Evolutionary conservation across 2,329 filamentous ascomycete species (phyloP).

Genomic region (Hymenoscyphus albidus): DNA sequence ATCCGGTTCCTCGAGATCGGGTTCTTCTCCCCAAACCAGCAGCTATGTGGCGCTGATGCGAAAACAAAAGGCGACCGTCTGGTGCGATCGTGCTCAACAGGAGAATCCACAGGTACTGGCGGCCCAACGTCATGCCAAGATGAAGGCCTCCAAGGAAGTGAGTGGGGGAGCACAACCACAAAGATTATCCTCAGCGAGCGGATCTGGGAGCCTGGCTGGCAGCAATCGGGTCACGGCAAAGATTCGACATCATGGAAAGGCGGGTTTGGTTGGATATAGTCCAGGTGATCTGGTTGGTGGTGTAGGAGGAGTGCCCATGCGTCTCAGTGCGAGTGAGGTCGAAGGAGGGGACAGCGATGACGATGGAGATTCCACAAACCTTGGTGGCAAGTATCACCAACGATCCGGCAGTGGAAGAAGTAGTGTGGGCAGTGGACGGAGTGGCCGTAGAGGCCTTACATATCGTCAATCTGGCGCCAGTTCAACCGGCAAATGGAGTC

Average conservation of each 20-base stretch:
- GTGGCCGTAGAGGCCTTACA: slow-evolving; percentile 37
- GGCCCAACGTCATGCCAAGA: slow-evolving; percentile 81
- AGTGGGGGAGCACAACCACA: slow-evolving; percentile 51
- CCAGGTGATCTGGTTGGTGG: slow-evolving; percentile 66
- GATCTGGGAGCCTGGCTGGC: slow-evolving; percentile 34
- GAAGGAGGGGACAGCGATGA: slow-evolving; percentile 83
- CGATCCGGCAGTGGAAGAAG: slow-evolving; percentile 71
- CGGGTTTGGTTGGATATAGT: slow-evolving; percentile 71
- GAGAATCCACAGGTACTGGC: slow-evolving; percentile 83
- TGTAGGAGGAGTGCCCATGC: slow-evolving; percentile 78
- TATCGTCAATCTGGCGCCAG: slow-evolving; percentile 38
- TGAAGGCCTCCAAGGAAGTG: slow-evolving; percentile 80
- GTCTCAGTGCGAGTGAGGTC: slow-evolving; percentile 91
- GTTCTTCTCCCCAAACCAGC: slow-evolving; percentile 48
- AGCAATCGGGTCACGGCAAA: slow-evolving; percentile 68
- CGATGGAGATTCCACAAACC: slow-evolving; percentile 50
- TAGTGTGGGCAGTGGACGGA: slow-evolving; percentile 41
- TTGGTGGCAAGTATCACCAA: slow-evolving; percentile 57
- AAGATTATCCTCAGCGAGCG: slow-evolving; percentile 37
- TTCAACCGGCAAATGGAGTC: slow-evolving; percentile 39
- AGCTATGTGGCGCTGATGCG: slow-evolving; percentile 94
- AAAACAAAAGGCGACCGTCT: slow-evolving; percentile 96
- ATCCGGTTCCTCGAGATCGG: slow-evolving; percentile 77
- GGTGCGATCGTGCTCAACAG: slow-evolving; percentile 91
- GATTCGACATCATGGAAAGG: slow-evolving; percentile 83